Base-by-base conservation (phyloP, 2,329 filamentous ascomycete species). In the Myrmaecium sp. region DNA sequence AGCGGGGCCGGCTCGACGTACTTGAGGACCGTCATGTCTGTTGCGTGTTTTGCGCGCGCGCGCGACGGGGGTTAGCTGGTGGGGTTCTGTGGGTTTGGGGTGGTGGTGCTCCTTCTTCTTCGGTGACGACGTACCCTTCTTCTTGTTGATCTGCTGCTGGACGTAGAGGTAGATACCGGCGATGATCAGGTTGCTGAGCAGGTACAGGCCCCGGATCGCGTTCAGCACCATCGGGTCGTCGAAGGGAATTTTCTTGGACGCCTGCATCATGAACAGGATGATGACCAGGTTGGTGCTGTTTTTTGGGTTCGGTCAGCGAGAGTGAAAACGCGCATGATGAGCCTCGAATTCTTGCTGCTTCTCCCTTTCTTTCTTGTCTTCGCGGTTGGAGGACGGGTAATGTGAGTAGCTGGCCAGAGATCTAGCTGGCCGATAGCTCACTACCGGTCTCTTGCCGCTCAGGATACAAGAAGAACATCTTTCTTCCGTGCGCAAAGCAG, bases 191-290 rank as follows among this genome's bases (percentile, higher is more conserved):
- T 98, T 80, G 40, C 73, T 75, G 38, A 72, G 44, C 31, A 78
- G 39, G 54, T 79, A 79, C 36, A 73, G 52, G 20, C 54, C 64
- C 44, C 74, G 73, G 32, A 77, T 68, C 32, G 62, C 55, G 40
- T 68, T 66, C 31, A 78, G 60, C 25, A 76, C 69, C 35, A 66
- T 62, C n/a, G 71, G 82, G 49, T 95, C 76, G 16, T 95, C 86
- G 47, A 95, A 93, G 25, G 84, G 82, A 34, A 98, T 74, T 58
- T 76, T 81, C 70, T 95, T 95, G 43, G 83, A 79, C 34, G 92
- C 78, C 67, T 94, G 86, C 82, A 95, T 94, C 77, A 94, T 91
- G 51, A 80, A 54, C 43, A 93, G 71, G 62, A 92, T 84, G 74
- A 93, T 83, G 62, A 81, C 65, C 54, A 93, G 67, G 68, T 93